phyloP scores from a whole-genome alignment of 352 stramenopile species.

The Globisporangium viniferum region DNA sequence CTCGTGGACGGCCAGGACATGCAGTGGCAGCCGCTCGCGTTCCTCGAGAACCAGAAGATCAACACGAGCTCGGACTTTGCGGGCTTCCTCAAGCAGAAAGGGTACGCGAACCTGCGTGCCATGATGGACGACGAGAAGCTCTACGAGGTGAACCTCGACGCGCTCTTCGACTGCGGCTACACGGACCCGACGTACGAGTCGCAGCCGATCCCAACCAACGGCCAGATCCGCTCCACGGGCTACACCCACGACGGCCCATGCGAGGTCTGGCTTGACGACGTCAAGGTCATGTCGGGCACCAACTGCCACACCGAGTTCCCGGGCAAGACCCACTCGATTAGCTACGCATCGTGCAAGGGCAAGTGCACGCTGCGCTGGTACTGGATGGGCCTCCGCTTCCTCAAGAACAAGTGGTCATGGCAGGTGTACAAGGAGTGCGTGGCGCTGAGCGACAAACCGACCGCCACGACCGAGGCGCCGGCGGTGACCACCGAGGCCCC shows the following conservation, averaged over 20 bases:
- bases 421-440: slow-evolving; percentile 56
- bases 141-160: slow-evolving; percentile 48
- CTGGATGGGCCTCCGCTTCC: slow-evolving; percentile 34
- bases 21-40: slow-evolving; percentile 32
- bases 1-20: slow-evolving; percentile 38
- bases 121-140: slow-evolving; percentile 55
- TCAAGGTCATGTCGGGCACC: slow-evolving; percentile 27
- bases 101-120: slow-evolving; percentile 41
- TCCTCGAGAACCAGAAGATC: slow-evolving; percentile 48
- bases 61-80: slow-evolving; percentile 45
- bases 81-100: slow-evolving; percentile 33
- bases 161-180: slow-evolving; percentile 52
- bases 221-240: slow-evolving; percentile 29
- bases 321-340: too few species aligned
- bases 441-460: slow-evolving; percentile 13
- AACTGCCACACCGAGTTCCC: slow-evolving; percentile 33
- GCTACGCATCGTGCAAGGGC: slow-evolving; percentile 24
- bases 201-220: slow-evolving; percentile 43
- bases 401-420: slow-evolving; percentile 54
- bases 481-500: background rate
- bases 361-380: slow-evolving; percentile 35
- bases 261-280: slow-evolving; percentile 39
- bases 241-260: slow-evolving; percentile 50
- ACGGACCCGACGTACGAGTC: slow-evolving; percentile 39
- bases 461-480: background rate